Conservation (phyloP, 1,284 basidiomycete genomes). For the Fomitopsis pinicola region DNA sequence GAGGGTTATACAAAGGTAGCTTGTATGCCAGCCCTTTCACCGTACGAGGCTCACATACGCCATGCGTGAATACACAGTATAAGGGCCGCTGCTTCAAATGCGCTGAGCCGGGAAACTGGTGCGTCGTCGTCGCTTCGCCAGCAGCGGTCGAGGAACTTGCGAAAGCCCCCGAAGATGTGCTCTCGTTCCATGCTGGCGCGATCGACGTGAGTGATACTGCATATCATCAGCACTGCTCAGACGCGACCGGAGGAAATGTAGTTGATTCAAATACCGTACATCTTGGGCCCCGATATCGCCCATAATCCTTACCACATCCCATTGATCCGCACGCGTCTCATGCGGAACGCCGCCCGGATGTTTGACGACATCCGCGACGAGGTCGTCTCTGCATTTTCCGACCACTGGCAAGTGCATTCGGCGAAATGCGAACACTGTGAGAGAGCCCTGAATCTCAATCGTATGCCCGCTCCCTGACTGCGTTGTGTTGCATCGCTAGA, state of each 20-base stretch:
- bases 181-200: slow-evolving; percentile 25
- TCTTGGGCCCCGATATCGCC: slow-evolving; percentile 17
- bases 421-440: slow-evolving; percentile 14
- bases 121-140: too few species aligned
- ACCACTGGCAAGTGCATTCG: background rate
- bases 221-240: background rate
- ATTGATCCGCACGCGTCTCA: slow-evolving; percentile 21
- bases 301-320: slow-evolving; percentile 25
- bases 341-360: slow-evolving; percentile 8
- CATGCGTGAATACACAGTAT: too few species aligned
- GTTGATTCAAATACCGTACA: slow-evolving; percentile 16
- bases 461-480: too few species aligned
- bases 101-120: too few species aligned
- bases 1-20: too few species aligned
- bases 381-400: slow-evolving; percentile 8
- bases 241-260: background rate
- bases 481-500: too few species aligned
- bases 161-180: slow-evolving; percentile 9
- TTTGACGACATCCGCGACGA: slow-evolving; percentile 16
- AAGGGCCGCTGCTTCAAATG: too few species aligned
- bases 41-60: too few species aligned
- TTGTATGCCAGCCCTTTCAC: too few species aligned
- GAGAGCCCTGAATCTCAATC: slow-evolving; percentile 5
- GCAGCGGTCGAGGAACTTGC: too few species aligned
- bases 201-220: slow-evolving; percentile 22